Base-by-base conservation (phyloP, 2,329 filamentous ascomycete species). In the Pseudocercospora cruenta region DNA sequence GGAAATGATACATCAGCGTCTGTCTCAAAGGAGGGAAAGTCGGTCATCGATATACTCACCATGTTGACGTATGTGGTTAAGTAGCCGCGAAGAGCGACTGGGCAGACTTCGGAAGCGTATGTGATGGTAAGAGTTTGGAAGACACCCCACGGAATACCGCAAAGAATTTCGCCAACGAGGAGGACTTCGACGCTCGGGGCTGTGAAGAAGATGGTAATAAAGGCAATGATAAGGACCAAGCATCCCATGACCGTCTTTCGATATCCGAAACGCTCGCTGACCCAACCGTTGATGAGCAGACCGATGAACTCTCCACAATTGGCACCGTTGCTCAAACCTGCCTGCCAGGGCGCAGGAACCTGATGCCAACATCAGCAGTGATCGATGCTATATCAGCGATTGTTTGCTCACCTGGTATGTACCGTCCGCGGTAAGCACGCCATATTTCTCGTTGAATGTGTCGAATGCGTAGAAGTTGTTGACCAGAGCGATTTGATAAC, bases 401-500 rank as follows among this genome's bases (percentile, higher is more conserved):
- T 28, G 2, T 3, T 55, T 14, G 5, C 49, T 28, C 21, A 66
- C 58, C 26, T 68, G 66, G 24, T 68, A 67, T 8, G 73, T 72
- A 9, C 79, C 80, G 62, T 82, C 75, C 4, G 76, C 70, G 26
- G 77, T 68, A 19, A 77, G 75, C 55, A 78, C 76, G 62, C 82
- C 82, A 63, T 81, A 84, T 49, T 74, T 74, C 28, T 55, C 69
- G 64, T 84, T 82, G 77, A 84, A 84, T 21, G 79, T 76, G 9
- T 81, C 80, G 65, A 82, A 82, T 28, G 76, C 82, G 67, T 87
- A 94, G 75, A 95, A 93, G 79, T 94, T 94, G 82, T 90, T 92
- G 73, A 95, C 87, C 61, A 96, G 82, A 73, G 87, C 89, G 65
- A 95, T 84, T 76, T 96, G 92, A 81, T 94, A 96, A 36, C 92